A percentile compares a stretch with the other conserved stretches of the same genome.
phyloP scores from a whole-genome alignment of 306 rosid genomes.

The Hippophae rhamnoides region DNA sequence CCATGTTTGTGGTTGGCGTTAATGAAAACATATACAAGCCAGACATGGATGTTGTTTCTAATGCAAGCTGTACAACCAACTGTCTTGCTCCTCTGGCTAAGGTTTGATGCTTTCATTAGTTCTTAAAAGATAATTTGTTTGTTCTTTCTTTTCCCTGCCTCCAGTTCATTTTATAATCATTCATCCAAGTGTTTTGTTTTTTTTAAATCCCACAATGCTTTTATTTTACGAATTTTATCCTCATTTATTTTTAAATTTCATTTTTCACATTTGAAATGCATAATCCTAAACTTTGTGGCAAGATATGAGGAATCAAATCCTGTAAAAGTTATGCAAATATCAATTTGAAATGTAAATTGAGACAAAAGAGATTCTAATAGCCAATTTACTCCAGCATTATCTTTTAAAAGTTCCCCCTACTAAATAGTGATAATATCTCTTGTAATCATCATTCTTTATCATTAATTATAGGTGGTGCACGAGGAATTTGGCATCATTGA shows the following conservation, averaged over 20 bases:
- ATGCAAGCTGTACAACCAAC: conserved; percentile 98
- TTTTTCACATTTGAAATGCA: not conserved
- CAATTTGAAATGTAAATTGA: no score
- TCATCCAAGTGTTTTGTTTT: no score
- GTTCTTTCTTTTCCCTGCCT: no score
- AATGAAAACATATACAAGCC: conserved; percentile 73
- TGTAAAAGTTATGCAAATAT: no score
- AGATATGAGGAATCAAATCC: no score
- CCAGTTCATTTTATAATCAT: no score
- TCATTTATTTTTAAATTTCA: no score
- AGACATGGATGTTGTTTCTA: conserved; percentile 81
- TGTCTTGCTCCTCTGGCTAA: conserved; percentile 99
- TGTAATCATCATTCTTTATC: not conserved
- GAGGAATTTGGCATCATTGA: conserved; percentile 92
- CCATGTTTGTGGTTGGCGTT: conserved; percentile 96
- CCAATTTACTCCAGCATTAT: no score
- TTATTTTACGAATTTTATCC: no score
- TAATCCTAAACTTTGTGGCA: not conserved
- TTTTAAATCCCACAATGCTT: no score
- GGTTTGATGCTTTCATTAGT: conserved; percentile 38
- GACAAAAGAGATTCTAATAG: no score
- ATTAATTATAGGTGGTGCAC: conserved; percentile 60
- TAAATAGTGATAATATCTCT: not conserved
- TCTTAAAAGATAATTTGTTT: not conserved
- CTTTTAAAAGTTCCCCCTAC: not conserved